Evolutionary conservation across 2,329 filamentous ascomycete species (phyloP).

Genomic region (Coniella lustricola): DNA sequence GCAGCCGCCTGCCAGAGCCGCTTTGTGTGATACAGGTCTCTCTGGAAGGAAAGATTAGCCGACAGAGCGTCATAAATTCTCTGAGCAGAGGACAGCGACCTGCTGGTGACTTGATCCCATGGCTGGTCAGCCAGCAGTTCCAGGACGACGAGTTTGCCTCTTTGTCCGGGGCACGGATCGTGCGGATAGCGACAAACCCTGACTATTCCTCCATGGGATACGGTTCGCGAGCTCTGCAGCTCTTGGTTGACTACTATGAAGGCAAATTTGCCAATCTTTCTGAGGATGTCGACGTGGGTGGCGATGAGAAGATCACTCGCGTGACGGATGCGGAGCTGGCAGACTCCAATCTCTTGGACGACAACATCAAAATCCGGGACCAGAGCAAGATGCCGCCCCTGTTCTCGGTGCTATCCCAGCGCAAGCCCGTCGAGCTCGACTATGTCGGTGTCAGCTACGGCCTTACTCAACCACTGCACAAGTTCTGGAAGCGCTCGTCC

Average conservation of each 20-base stretch:
- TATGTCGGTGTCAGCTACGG: constrained; percentile 96
- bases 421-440: constrained; percentile 72
- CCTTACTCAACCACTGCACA: constrained; percentile 77
- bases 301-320: constrained; percentile 62
- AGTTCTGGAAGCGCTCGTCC: constrained; percentile 87
- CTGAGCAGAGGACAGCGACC: constrained; percentile 83
- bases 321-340: constrained; percentile 79
- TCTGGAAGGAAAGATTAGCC: constrained; percentile 89
- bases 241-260: constrained; percentile 89
- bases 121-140: constrained; percentile 96
- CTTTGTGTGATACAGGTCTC: constrained; percentile 92
- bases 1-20: constrained; percentile 78
- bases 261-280: constrained; percentile 82
- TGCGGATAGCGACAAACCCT: constrained; percentile 93
- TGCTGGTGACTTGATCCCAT: constrained; percentile 89
- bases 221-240: constrained; percentile 77
- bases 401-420: constrained; percentile 81
- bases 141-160: constrained; percentile 95
- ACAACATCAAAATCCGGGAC: constrained; percentile 85
- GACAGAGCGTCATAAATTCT: constrained; percentile 83
- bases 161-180: constrained; percentile 83
- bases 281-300: constrained; percentile 52
- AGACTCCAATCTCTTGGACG: constrained; percentile 67
- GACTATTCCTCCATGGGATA: constrained; percentile 93
- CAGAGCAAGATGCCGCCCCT: constrained; percentile 88